A percentile compares a stretch with the other conserved stretches of the same genome.
These are phyloP conservation scores for Lachnellula hyalina DNA, from an alignment of 2,329 filamentous ascomycete species.

Conservation along the genomic window DNA sequence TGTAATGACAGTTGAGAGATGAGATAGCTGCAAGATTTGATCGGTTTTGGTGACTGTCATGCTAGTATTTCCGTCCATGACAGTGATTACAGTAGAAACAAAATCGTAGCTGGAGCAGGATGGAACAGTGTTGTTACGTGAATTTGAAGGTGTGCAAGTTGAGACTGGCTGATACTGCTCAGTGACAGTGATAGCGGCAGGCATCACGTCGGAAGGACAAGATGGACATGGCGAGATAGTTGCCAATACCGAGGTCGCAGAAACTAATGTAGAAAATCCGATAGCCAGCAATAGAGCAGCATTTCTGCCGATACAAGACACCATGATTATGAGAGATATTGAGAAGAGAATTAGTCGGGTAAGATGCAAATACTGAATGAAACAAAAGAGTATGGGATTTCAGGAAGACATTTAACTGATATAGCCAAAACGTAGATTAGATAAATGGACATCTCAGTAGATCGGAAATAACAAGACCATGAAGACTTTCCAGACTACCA, in stretches of 20 bases:
- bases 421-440: no score
- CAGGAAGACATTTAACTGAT: no score
- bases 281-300: not conserved
- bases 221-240: conserved; percentile 9
- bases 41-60: conserved; percentile 12
- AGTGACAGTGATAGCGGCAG: conserved; percentile 8
- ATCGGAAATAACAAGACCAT: no score
- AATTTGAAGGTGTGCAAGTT: conserved; percentile 5
- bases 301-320: not conserved
- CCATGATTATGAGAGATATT: not conserved
- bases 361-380: no score
- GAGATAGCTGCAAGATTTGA: not conserved
- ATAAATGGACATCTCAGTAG: no score
- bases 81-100: conserved; percentile 13
- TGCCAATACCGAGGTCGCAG: conserved; percentile 2
- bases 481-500: no score
- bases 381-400: no score
- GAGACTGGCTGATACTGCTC: conserved; percentile 14
- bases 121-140: not conserved
- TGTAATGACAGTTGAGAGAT: conserved; percentile 6
- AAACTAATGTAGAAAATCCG: not conserved
- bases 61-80: not conserved
- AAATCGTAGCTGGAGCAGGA: conserved; percentile 4
- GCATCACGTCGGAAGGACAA: conserved; percentile 2
- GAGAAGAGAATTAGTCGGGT: no score